A percentile compares a stretch with the other conserved stretches of the same genome.
Conservation (phyloP, 1,284 basidiomycete species). For the Singerocomus rubriflavus region DNA sequence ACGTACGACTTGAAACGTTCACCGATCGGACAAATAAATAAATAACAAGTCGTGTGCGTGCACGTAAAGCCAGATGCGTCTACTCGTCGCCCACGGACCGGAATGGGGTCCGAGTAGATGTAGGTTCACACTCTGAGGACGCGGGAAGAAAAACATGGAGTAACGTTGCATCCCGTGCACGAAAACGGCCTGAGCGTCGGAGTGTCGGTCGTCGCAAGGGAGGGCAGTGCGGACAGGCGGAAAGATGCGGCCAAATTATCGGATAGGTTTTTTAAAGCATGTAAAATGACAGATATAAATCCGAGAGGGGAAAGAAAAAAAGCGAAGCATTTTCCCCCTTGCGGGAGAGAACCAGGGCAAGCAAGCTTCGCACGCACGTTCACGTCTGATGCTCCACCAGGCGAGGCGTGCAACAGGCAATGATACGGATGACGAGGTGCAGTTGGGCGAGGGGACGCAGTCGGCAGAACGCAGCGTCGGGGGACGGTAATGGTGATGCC, state of each 20-base stretch:
- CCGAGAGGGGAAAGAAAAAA: conserved; percentile 9
- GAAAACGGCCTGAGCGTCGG: neutral
- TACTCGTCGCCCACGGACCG: neutral
- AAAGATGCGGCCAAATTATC: conserved; percentile 1
- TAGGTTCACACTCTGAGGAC: neutral
- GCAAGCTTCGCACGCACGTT: conserved; percentile 29
- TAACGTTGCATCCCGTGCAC: neutral
- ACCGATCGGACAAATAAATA: conserved; percentile 9
- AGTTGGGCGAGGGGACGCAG: no score
- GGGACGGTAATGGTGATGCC: no score
- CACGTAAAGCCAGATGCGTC: neutral
- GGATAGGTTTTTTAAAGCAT: conserved; percentile 7
- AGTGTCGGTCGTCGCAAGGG: neutral
- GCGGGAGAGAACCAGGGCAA: conserved; percentile 14
- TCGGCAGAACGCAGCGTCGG: no score
- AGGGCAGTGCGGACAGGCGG: neutral
- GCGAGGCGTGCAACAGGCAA: conserved; percentile 16
- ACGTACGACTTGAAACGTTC: conserved; percentile 11
- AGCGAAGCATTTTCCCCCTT: conserved; percentile 11
- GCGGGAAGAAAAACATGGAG: neutral
- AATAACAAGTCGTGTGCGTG: conserved; percentile 3
- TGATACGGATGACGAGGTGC: neutral
- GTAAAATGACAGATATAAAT: conserved; percentile 11
- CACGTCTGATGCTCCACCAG: conserved; percentile 23
- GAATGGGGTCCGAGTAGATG: neutral